Percentiles rank a stretch among this genome's conserved stretches.
Conservation (phyloP, 768 basidiomycete genomes). For the Suillus clintonianus region DNA sequence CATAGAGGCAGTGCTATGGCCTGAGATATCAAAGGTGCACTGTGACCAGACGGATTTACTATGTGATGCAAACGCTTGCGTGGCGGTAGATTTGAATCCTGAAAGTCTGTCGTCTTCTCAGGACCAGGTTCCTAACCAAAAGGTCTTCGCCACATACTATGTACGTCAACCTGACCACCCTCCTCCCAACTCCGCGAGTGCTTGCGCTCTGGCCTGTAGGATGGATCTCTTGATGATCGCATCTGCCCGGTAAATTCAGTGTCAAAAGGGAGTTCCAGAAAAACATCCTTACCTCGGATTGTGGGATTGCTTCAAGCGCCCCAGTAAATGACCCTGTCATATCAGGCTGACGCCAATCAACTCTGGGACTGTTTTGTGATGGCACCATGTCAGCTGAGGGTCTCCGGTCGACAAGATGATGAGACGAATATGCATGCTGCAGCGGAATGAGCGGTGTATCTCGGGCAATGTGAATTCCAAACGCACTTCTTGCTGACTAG, state of each 20-base stretch:
- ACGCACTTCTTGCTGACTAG: slow-evolving; percentile 36
- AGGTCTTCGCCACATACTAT: slow-evolving; percentile 20
- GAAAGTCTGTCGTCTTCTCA: slow-evolving; percentile 26
- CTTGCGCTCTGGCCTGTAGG: slow-evolving; percentile 49
- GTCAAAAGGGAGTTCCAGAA: slow-evolving; percentile 11
- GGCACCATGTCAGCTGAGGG: slow-evolving; percentile 33
- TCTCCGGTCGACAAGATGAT: slow-evolving; percentile 34
- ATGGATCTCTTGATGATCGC: slow-evolving; percentile 39
- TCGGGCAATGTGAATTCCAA: slow-evolving; percentile 14
- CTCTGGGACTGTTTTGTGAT: slow-evolving; percentile 34
- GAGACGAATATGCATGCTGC: slow-evolving; percentile 30
- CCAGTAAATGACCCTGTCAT: slow-evolving; percentile 31
- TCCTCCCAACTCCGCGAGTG: slow-evolving; percentile 68
- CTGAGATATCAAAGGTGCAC: slow-evolving; percentile 53
- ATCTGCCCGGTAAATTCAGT: slow-evolving; percentile 36
- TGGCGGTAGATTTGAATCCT: slow-evolving; percentile 53
- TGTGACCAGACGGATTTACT: slow-evolving; percentile 55
- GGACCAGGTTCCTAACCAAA: slow-evolving; percentile 10
- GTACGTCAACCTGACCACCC: slow-evolving; percentile 37
- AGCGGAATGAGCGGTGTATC: slow-evolving; percentile 19
- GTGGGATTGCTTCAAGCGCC: slow-evolving; percentile 31
- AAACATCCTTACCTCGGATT: slow-evolving; percentile 33
- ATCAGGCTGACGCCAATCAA: slow-evolving; percentile 36
- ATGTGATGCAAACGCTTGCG: slow-evolving; percentile 70
- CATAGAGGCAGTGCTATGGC: slow-evolving; percentile 59